Evolutionary conservation across 768 basidiomycete species (phyloP), one percentile per base, ranked within the genome.

Genomic region (Phanerochaete sordida): DNA sequence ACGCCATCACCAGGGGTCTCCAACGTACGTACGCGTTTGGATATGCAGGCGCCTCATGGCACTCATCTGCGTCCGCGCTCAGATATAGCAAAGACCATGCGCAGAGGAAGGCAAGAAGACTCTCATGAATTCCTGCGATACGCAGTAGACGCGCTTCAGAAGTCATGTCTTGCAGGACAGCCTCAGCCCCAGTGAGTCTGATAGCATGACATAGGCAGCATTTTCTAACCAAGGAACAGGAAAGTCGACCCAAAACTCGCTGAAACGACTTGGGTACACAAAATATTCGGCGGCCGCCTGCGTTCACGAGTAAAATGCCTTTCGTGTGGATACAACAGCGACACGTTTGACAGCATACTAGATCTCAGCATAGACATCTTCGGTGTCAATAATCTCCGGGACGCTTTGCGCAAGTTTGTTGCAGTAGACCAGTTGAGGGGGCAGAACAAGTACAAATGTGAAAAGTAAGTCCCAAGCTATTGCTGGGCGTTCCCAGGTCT

Each of bases 81-180:
- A 98, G 94, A 79, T 8, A 95, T 98, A 60, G 95, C 95, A 16
- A 95, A 94, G 71, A 87, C 92, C 67, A 86, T 98, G 85, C 85
- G 88, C 44, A 83, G 77, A 73, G 94, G 93, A n/a, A 78, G 93
- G 65, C 97, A 99, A 72, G 97, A 99, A 70, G 97, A 99, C 71
- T 87, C 97, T 9, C 97, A 99, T 70, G 97, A 99, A 73, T 98
- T 98, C 69, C 85, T 99, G 51, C 87, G 97, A 31, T 97, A 95
- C 73, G 87, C 88, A 21, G 86, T 98, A 30, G 97, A 99, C 68
- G 90, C 88, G 27, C 74, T 98, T 55, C 97, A 98, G 73, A 90
- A 87, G 68, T 83, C 90, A 7, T 91, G 89, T 70, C 77, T 95
- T 58, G 82, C 83, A 49, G 91, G 88, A 19, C 73, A 83, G 56